Evolutionary conservation across 1,139 yeast species (phyloP).

Genomic region (Sugiyamaella grinbergsii): DNA sequence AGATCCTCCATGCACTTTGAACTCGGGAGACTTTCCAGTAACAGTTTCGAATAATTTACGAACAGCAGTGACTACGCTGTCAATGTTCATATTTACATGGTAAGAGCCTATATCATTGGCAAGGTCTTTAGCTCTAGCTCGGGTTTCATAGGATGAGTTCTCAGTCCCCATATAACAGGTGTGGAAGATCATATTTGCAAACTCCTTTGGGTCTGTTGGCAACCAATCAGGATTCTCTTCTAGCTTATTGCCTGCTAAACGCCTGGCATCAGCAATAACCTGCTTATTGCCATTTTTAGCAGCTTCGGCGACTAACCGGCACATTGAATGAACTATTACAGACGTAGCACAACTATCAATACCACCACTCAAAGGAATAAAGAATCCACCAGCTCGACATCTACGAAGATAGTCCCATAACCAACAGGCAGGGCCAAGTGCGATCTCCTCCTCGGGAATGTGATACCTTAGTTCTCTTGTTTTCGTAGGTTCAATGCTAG

Average conservation of each 20-base stretch:
- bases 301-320: conserved; percentile 74
- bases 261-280: conserved; percentile 73
- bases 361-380: conserved; percentile 94
- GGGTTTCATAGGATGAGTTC: conserved; percentile 86
- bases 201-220: conserved; percentile 73
- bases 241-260: conserved; percentile 54
- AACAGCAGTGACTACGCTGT: conserved; percentile 72
- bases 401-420: conserved; percentile 96
- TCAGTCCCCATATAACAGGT: conserved; percentile 95
- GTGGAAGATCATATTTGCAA: conserved; percentile 76
- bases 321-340: conserved; percentile 91
- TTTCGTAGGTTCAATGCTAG: conserved; percentile 62
- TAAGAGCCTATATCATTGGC: conserved; percentile 80
- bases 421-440: conserved; percentile 99
- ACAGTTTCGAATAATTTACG: conserved; percentile 79
- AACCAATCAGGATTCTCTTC: conserved; percentile 54
- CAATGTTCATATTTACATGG: conserved; percentile 92
- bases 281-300: conserved; percentile 65
- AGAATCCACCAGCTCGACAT: conserved; percentile 85
- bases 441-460: conserved; percentile 91
- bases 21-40: conserved; percentile 85
- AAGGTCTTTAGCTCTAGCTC: conserved; percentile 77
- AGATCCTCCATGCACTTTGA: conserved; percentile 91
- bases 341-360: conserved; percentile 98
- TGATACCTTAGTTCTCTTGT: conserved; percentile 59